Conservation (phyloP, 2,329 filamentous ascomycete genomes). For the Tolypocladium tundrense region DNA sequence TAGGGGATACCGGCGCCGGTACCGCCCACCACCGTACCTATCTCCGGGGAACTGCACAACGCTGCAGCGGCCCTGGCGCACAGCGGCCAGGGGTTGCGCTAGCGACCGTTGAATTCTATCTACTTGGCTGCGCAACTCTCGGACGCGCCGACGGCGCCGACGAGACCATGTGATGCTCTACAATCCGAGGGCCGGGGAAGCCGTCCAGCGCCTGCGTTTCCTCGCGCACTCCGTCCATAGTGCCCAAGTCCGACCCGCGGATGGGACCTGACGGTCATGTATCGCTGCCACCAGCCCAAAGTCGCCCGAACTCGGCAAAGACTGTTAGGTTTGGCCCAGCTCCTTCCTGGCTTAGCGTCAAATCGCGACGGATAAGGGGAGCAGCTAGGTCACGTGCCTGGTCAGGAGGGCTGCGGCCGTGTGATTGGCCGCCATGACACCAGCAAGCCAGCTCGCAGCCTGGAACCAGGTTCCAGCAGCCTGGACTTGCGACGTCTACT, state of each 20-base stretch:
- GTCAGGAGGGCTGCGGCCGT: slow-evolving; percentile 1
- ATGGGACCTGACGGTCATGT: background rate
- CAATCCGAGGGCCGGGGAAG: background rate
- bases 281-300: background rate
- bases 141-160: background rate
- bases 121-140: background rate
- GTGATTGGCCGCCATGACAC: slow-evolving; percentile 4
- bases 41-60: background rate
- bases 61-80: background rate
- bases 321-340: background rate
- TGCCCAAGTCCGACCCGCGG: background rate
- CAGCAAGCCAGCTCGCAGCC: slow-evolving; percentile 4
- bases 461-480: background rate
- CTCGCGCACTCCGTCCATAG: background rate
- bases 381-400: slow-evolving; percentile 1
- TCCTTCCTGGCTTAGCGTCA: background rate
- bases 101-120: background rate
- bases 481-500: background rate
- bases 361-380: background rate
- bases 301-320: background rate
- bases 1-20: background rate
- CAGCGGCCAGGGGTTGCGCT: background rate
- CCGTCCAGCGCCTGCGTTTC: background rate
- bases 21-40: background rate
- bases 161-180: background rate